Conservation (phyloP, 345 rosid genomes). For the Leavenworthia alabamica region DNA sequence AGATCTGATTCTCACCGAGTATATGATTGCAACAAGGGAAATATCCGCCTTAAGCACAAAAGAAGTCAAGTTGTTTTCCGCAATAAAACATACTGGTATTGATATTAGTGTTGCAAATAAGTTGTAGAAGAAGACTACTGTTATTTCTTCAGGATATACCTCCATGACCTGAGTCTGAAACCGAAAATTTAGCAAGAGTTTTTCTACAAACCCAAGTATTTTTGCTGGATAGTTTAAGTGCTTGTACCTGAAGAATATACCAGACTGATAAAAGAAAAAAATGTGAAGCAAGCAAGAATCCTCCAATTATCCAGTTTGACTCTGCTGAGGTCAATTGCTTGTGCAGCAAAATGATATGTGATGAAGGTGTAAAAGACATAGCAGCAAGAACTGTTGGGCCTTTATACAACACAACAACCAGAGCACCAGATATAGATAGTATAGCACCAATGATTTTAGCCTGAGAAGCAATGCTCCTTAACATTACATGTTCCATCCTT, state of each 20-base stretch:
- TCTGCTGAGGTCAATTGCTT: not conserved
- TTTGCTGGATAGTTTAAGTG: not conserved
- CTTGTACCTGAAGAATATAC: slow-evolving; percentile 28
- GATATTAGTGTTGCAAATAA: slow-evolving; percentile 22
- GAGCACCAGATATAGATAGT: slow-evolving; percentile 29
- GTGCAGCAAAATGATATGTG: not conserved
- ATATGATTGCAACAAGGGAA: slow-evolving; percentile 24
- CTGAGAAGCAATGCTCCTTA: slow-evolving; percentile 25
- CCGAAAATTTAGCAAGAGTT: not conserved
- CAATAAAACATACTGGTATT: slow-evolving; percentile 27
- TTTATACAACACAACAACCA: slow-evolving; percentile 21
- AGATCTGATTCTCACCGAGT: slow-evolving; percentile 31
- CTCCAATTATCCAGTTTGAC: slow-evolving; percentile 25
- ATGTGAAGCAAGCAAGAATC: slow-evolving; percentile 22
- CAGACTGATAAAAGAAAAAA: slow-evolving; percentile 25
- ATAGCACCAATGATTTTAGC: slow-evolving; percentile 26
- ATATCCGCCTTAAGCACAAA: slow-evolving; percentile 34
- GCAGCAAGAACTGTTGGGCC: slow-evolving; percentile 18
- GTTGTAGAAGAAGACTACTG: slow-evolving; percentile 21
- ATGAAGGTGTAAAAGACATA: not conserved
- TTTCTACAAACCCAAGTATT: not conserved
- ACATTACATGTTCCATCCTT: slow-evolving; percentile 19
- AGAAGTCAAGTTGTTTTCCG: slow-evolving; percentile 27
- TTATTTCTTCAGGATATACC: not conserved
- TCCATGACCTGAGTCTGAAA: slow-evolving; percentile 10